phyloP scores from a whole-genome alignment of 2,329 filamentous ascomycete genomes.

The Monilinia polystroma region DNA sequence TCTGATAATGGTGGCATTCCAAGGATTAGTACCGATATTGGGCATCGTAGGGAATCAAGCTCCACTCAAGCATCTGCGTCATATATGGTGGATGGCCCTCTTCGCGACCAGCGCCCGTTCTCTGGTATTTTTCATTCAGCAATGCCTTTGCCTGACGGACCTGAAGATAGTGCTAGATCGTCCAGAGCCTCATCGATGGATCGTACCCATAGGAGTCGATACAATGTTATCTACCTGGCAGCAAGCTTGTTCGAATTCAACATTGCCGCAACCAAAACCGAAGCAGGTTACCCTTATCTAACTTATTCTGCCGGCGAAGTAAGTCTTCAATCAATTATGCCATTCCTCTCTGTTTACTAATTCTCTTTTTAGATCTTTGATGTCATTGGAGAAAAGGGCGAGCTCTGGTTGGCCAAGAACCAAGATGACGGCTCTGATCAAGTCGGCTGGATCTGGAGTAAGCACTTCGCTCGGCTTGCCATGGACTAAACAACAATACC shows the following conservation, averaged over 20 bases:
- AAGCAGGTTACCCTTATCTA: slow-evolving; percentile 93
- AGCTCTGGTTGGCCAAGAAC: slow-evolving; percentile 96
- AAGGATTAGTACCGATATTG: slow-evolving; percentile 53
- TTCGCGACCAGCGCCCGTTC: slow-evolving; percentile 48
- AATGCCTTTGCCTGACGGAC: slow-evolving; percentile 72
- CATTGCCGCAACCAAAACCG: slow-evolving; percentile 85
- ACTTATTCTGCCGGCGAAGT: slow-evolving; percentile 93
- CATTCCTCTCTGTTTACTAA: background rate
- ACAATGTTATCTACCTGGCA: slow-evolving; percentile 82
- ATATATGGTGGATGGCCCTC: slow-evolving; percentile 42
- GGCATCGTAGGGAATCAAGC: slow-evolving; percentile 53
- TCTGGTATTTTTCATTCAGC: slow-evolving; percentile 86
- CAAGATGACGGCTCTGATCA: slow-evolving; percentile 80
- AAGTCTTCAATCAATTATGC: slow-evolving; percentile 38
- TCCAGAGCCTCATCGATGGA: slow-evolving; percentile 62
- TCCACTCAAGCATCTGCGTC: slow-evolving; percentile 53
- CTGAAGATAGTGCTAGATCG: slow-evolving; percentile 52
- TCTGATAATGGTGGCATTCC: slow-evolving; percentile 47
- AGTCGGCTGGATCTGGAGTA: slow-evolving; percentile 98
- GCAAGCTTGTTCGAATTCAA: slow-evolving; percentile 97
- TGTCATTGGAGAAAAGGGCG: slow-evolving; percentile 93
- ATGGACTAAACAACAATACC: slow-evolving; percentile 35
- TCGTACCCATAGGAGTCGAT: slow-evolving; percentile 52
- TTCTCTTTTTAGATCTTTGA: slow-evolving; percentile 65
- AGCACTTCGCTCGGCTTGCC: slow-evolving; percentile 75